phyloP scores from a whole-genome alignment of 805 yeast genomes.

The Candida chauliodis region DNA sequence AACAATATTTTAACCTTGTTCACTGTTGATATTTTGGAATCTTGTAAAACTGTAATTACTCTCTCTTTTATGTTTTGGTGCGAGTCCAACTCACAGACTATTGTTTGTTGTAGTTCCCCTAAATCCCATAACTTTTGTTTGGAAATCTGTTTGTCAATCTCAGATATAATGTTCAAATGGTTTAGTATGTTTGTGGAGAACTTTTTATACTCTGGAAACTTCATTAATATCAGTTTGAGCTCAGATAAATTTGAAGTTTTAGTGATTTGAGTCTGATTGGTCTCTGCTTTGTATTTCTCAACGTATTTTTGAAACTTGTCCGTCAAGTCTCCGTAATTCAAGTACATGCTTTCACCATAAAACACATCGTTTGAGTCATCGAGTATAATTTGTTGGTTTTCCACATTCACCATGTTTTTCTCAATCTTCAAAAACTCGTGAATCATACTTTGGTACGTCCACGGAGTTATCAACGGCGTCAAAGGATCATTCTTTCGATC shows the following conservation, averaged over 20 bases:
- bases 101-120: conserved; percentile 85
- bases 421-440: conserved; percentile 84
- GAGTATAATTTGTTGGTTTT: conserved; percentile 49
- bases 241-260: conserved; percentile 70
- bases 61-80: conserved; percentile 44
- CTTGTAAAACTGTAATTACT: conserved; percentile 51
- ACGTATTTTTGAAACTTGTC: conserved; percentile 84
- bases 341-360: conserved; percentile 74
- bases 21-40: conserved; percentile 36
- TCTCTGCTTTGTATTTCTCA: conserved; percentile 71
- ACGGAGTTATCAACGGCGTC: conserved; percentile 88
- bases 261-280: conserved; percentile 58
- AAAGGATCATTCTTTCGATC: conserved; percentile 90
- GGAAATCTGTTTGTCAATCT: conserved; percentile 73
- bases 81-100: conserved; percentile 53
- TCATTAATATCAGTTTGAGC: conserved; percentile 85
- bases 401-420: conserved; percentile 74
- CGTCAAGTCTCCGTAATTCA: conserved; percentile 93
- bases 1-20: conserved; percentile 71
- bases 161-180: conserved; percentile 87
- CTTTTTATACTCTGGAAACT: conserved; percentile 90
- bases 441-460: conserved; percentile 98
- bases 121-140: conserved; percentile 69
- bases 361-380: conserved; percentile 69
- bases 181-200: conserved; percentile 84